These are phyloP conservation scores for Populus hybrid DNA, from an alignment of 441 rosid species.

Conservation along the genomic window DNA sequence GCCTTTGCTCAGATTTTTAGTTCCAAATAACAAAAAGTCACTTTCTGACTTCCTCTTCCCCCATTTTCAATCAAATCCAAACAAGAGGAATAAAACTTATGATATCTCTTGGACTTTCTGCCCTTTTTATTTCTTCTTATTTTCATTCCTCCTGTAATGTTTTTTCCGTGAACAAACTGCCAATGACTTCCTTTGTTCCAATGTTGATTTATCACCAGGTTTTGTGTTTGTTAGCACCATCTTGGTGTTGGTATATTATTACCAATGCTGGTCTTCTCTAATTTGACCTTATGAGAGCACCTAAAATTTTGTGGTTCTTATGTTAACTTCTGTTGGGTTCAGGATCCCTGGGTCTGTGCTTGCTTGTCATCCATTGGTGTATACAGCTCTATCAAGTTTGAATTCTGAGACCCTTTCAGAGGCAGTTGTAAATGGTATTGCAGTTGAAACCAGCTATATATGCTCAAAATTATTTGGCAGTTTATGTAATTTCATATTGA, in stretches of 20 bases:
- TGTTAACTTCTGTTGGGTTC: slow-evolving; percentile 40
- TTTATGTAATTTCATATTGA: background rate
- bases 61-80: background rate
- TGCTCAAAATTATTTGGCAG: background rate
- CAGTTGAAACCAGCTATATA: background rate
- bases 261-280: background rate
- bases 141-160: background rate
- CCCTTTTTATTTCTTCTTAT: background rate
- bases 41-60: background rate
- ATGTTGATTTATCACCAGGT: background rate
- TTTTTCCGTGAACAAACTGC: background rate
- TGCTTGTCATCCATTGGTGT: slow-evolving; percentile 92
- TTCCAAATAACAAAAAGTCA: too few species aligned
- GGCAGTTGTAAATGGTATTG: slow-evolving; percentile 60
- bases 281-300: background rate
- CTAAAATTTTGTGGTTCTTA: slow-evolving; percentile 10
- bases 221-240: slow-evolving; percentile 1
- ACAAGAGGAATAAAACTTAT: background rate
- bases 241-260: background rate
- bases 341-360: slow-evolving; percentile 86
- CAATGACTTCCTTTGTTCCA: background rate
- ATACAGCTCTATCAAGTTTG: slow-evolving; percentile 88
- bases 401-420: slow-evolving; percentile 85
- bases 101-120: background rate
- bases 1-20: too few species aligned